Percentiles rank a stretch among this genome's conserved stretches.
Conservation (phyloP, 148 eudicot genomes). For the Chenopodium quinoa region DNA sequence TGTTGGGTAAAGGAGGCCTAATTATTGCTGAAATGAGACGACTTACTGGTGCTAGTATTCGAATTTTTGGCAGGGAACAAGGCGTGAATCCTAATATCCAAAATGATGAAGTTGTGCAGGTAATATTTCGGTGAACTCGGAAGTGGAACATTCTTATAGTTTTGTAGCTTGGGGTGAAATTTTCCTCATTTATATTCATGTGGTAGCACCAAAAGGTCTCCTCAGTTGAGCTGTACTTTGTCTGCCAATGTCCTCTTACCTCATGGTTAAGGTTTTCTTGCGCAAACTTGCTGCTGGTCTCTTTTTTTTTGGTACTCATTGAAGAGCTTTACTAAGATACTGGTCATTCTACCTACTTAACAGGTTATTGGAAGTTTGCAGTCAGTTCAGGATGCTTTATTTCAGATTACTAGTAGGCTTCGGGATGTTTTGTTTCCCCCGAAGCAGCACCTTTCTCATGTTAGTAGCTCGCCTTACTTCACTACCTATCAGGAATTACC, state of each 20-base stretch:
- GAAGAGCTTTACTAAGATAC: slow-evolving; percentile 4
- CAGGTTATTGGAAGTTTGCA: slow-evolving; percentile 56
- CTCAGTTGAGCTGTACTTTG: background rate
- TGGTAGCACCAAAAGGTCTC: background rate
- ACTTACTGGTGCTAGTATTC: slow-evolving; percentile 56
- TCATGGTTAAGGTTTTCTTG: background rate
- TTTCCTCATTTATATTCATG: background rate
- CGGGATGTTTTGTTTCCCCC: slow-evolving; percentile 42
- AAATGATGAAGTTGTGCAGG: slow-evolving; percentile 62
- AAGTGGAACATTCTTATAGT: background rate
- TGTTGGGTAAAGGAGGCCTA: slow-evolving; percentile 60
- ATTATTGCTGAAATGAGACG: slow-evolving; percentile 56
- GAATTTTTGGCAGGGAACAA: slow-evolving; percentile 52
- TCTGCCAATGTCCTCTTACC: background rate
- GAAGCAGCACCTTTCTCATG: slow-evolving; percentile 34
- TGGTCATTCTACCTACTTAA: slow-evolving; percentile 5
- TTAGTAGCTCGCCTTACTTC: slow-evolving; percentile 31
- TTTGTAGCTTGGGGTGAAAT: background rate
- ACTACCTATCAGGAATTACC: slow-evolving; percentile 40
- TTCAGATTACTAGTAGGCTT: slow-evolving; percentile 59
- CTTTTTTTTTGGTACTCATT: background rate
- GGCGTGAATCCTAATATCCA: slow-evolving; percentile 29
- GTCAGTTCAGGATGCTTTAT: slow-evolving; percentile 60
- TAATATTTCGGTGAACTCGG: slow-evolving; percentile 14
- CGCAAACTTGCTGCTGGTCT: background rate